These are phyloP conservation scores for Kodamaea fukazawae DNA, from an alignment of 805 yeast species.

Conservation along the genomic window DNA sequence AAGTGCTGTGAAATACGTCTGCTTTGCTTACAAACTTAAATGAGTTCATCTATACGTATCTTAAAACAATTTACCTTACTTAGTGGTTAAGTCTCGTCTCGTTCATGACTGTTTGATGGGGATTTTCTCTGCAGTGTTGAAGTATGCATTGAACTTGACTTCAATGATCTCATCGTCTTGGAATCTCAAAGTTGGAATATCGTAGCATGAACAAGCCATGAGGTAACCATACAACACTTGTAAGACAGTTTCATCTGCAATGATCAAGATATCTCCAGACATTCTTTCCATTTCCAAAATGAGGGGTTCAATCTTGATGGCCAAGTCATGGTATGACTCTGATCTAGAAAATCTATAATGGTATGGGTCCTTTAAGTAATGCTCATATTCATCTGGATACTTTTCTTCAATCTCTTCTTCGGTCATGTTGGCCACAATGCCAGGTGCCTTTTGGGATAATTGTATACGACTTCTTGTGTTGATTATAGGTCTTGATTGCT, in stretches of 20 bases:
- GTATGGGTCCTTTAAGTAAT: conserved; percentile 74
- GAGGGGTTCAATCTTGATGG: conserved; percentile 89
- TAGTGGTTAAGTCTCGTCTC: conserved; percentile 14
- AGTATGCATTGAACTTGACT: conserved; percentile 82
- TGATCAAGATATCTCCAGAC: conserved; percentile 80
- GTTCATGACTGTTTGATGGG: conserved; percentile 18
- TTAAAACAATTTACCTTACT: neutral
- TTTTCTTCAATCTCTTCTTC: conserved; percentile 55
- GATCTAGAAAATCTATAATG: conserved; percentile 90
- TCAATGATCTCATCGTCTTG: conserved; percentile 83
- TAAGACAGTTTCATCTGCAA: conserved; percentile 90
- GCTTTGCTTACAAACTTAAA: no score
- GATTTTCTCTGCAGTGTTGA: conserved; percentile 57
- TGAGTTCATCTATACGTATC: neutral
- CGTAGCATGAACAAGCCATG: conserved; percentile 86
- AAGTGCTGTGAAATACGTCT: no score
- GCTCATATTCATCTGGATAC: conserved; percentile 69
- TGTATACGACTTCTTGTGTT: conserved; percentile 74
- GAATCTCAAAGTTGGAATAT: conserved; percentile 77
- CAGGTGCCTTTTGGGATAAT: conserved; percentile 85
- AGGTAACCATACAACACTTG: conserved; percentile 90
- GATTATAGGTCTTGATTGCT: conserved; percentile 49
- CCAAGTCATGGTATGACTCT: conserved; percentile 94
- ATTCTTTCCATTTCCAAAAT: conserved; percentile 91
- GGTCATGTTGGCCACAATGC: conserved; percentile 71